A percentile compares a stretch with the other conserved stretches of the same genome.
These are phyloP conservation scores for Cornus suecica DNA, from an alignment of 148 eudicot genomes.

Conservation along the genomic window DNA sequence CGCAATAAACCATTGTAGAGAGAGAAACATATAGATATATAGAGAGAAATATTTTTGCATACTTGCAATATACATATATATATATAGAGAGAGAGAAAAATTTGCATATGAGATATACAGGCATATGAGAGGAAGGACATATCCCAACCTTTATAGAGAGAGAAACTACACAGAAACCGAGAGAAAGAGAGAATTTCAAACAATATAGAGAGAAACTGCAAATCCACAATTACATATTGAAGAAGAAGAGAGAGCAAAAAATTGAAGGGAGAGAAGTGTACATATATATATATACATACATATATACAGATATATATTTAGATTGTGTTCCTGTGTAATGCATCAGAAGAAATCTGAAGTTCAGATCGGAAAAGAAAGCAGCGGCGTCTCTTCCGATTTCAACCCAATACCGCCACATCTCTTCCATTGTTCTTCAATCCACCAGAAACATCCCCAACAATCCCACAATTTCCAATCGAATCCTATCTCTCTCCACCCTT, in stretches of 20 bases:
- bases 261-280: not conserved
- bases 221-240: not conserved
- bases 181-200: not conserved
- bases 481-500: constrained; percentile 2
- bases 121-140: not conserved
- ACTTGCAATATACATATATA: too few species aligned
- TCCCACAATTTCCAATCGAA: constrained; percentile 26
- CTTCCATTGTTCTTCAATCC: constrained; percentile 30
- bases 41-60: too few species aligned
- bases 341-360: constrained; percentile 98
- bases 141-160: not conserved
- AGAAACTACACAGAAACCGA: not conserved
- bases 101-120: not conserved
- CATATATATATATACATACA: too few species aligned
- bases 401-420: constrained; percentile 65
- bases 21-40: not conserved
- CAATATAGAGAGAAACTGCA: not conserved
- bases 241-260: not conserved
- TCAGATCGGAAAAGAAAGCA: constrained; percentile 99
- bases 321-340: constrained; percentile 50
- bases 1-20: not conserved
- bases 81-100: constrained; percentile 1
- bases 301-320: too few species aligned
- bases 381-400: constrained; percentile 98
- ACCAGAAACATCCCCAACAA: constrained; percentile 41